A percentile compares a stretch with the other conserved stretches of the same genome.
phyloP scores from a whole-genome alignment of 768 basidiomycete species.

The Inosperma sp. region DNA sequence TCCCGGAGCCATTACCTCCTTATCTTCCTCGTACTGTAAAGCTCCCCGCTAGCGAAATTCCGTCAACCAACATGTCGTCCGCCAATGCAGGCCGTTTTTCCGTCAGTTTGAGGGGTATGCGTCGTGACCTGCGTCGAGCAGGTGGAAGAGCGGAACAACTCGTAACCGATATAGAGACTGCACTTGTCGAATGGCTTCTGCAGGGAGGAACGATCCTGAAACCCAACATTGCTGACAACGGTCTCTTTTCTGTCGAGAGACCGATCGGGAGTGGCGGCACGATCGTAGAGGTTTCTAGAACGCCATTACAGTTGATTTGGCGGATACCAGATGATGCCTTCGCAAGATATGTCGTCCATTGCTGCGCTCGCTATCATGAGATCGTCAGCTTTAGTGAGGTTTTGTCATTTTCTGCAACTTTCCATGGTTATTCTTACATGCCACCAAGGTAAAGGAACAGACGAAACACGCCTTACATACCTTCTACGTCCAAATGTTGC shows the following conservation, averaged over 20 bases:
- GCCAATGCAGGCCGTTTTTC: slow-evolving; percentile 75
- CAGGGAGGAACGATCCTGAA: slow-evolving; percentile 50
- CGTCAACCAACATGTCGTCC: slow-evolving; percentile 44
- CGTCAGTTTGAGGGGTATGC: slow-evolving; percentile 69
- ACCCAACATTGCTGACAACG: slow-evolving; percentile 29
- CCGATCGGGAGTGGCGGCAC: slow-evolving; percentile 49
- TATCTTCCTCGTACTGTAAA: slow-evolving; percentile 61
- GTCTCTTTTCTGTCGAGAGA: slow-evolving; percentile 32
- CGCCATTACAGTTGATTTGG: slow-evolving; percentile 70
- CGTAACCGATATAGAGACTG: slow-evolving; percentile 63
- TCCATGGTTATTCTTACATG: neutral
- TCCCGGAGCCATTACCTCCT: slow-evolving; percentile 69
- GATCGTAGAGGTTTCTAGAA: slow-evolving; percentile 62
- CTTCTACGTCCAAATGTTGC: slow-evolving; percentile 74
- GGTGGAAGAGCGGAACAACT: slow-evolving; percentile 59
- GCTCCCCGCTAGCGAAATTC: slow-evolving; percentile 41
- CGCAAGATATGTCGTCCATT: slow-evolving; percentile 78
- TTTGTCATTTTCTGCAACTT: neutral
- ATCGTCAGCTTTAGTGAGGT: slow-evolving; percentile 77
- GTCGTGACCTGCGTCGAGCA: slow-evolving; percentile 57
- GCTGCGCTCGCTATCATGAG: slow-evolving; percentile 74
- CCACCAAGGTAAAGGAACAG: slow-evolving; percentile 50
- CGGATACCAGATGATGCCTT: slow-evolving; percentile 65
- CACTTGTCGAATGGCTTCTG: slow-evolving; percentile 59
- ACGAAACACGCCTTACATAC: slow-evolving; percentile 65